Evolutionary conservation across 1,139 yeast species (phyloP).

Genomic region (Yamadazyma sp.): DNA sequence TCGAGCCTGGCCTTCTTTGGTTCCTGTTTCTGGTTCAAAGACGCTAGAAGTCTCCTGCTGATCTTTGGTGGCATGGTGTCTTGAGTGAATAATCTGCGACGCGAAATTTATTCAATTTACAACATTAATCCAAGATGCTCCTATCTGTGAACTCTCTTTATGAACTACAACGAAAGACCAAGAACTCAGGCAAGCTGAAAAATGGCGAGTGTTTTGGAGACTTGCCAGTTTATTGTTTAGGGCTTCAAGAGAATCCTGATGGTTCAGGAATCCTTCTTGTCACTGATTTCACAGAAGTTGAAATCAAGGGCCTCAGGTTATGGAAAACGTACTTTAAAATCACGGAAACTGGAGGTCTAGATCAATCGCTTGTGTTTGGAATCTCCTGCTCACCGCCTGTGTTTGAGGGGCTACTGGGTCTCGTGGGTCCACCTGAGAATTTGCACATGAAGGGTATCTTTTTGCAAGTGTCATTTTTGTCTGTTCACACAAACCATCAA

Average conservation of each 20-base stretch:
- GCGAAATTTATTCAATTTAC: no score
- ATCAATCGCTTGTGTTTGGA: slow-evolving; percentile 3
- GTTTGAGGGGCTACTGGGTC: neutral
- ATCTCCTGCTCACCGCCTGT: slow-evolving; percentile 2
- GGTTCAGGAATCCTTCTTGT: slow-evolving; percentile 6
- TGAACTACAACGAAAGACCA: slow-evolving; percentile 8
- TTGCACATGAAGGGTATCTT: neutral
- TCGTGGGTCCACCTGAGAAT: neutral
- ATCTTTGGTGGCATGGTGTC: slow-evolving; percentile 19
- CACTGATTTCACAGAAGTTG: slow-evolving; percentile 6
- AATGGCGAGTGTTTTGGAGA: slow-evolving; percentile 1
- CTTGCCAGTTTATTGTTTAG: slow-evolving; percentile 5
- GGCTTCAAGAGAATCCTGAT: slow-evolving; percentile 1
- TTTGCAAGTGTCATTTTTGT: neutral
- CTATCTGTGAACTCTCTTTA: slow-evolving; percentile 8
- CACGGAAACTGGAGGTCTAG: slow-evolving; percentile 1
- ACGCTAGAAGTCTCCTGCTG: slow-evolving; percentile 17
- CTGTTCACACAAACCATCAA: neutral
- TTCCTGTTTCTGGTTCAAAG: slow-evolving; percentile 4
- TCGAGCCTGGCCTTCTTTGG: slow-evolving; percentile 6
- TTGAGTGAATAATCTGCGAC: neutral
- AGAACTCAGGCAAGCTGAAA: neutral
- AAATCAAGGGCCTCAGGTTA: neutral
- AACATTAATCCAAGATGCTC: slow-evolving; percentile 1
- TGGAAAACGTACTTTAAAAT: slow-evolving; percentile 4